Conservation (phyloP, 75 land plant species). For the Larix kaempferi region DNA sequence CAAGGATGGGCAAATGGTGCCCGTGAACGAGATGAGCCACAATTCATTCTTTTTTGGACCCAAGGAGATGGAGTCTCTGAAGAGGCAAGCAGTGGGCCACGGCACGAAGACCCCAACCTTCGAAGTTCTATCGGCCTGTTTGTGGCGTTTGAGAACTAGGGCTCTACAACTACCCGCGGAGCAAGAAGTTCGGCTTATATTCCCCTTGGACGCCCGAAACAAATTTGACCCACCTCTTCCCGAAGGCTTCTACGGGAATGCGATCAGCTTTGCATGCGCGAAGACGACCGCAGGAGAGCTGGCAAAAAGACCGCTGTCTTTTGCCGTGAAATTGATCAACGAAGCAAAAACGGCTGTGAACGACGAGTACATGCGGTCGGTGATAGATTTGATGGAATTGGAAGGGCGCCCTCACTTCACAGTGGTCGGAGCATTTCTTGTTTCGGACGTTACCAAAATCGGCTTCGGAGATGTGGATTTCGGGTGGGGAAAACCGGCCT, state of each 20-base stretch:
- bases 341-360: slow-evolving; percentile 47
- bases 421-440: slow-evolving; percentile 23
- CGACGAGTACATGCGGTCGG: slow-evolving; percentile 68
- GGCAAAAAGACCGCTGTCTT: slow-evolving; percentile 29
- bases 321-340: slow-evolving; percentile 52
- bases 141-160: slow-evolving; percentile 45
- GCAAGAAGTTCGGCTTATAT: slow-evolving; percentile 17
- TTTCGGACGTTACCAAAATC: slow-evolving; percentile 32
- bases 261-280: slow-evolving; percentile 53
- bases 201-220: neutral
- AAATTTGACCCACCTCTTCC: slow-evolving; percentile 30
- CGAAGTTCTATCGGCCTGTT: slow-evolving; percentile 38
- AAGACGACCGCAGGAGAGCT: slow-evolving; percentile 47
- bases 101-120: slow-evolving; percentile 1
- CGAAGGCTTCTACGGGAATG: slow-evolving; percentile 28
- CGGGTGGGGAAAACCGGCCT: slow-evolving; percentile 43
- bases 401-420: slow-evolving; percentile 22
- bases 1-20: slow-evolving; percentile 1
- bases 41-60: slow-evolving; percentile 37
- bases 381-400: slow-evolving; percentile 56
- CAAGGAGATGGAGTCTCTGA: slow-evolving; percentile 14
- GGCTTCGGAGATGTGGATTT: slow-evolving; percentile 37
- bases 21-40: slow-evolving; percentile 8
- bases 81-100: neutral
- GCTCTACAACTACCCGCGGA: slow-evolving; percentile 25